phyloP scores from a whole-genome alignment of 352 stramenopile species.

The Phytophthora uliginosa region DNA sequence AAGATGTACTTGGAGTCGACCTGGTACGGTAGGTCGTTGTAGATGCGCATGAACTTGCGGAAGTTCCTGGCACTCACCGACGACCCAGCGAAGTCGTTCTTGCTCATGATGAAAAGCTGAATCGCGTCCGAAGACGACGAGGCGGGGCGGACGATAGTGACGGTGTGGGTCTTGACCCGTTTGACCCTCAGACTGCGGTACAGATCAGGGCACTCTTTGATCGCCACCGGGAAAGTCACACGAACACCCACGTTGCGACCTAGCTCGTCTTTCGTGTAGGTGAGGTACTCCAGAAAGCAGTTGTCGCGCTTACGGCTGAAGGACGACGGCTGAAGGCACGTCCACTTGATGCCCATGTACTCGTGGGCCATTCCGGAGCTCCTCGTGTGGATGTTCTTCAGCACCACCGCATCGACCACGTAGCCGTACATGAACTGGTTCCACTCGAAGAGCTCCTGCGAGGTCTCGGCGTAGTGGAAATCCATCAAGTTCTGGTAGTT shows the following conservation, averaged over 20 bases:
- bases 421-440: conserved; percentile 78
- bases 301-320: conserved; percentile 74
- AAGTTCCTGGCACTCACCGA: conserved; percentile 43
- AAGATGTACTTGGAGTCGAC: conserved; percentile 76
- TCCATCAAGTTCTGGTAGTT: conserved; percentile 75
- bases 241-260: conserved; percentile 72
- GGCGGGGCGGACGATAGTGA: conserved; percentile 53
- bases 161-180: conserved; percentile 59
- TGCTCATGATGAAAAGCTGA: conserved; percentile 66
- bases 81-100: conserved; percentile 58
- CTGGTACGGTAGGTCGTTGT: conserved; percentile 67
- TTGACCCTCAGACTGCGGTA: conserved; percentile 56
- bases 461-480: conserved; percentile 76
- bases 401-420: conserved; percentile 72
- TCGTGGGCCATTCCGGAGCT: conserved; percentile 40
- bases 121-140: conserved; percentile 42
- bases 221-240: conserved; percentile 69
- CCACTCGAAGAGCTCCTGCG: conserved; percentile 70
- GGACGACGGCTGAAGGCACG: conserved; percentile 61
- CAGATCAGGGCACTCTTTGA: conserved; percentile 70
- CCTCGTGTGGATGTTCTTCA: conserved; percentile 79
- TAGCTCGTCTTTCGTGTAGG: conserved; percentile 67
- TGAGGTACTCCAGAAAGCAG: conserved; percentile 81
- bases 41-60: conserved; percentile 58
- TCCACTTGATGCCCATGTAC: conserved; percentile 90